A percentile compares a stretch with the other conserved stretches of the same genome.
These are phyloP conservation scores for Mortierella claussenii DNA, from an alignment of 192 early-diverging fungal species.

Conservation along the genomic window DNA sequence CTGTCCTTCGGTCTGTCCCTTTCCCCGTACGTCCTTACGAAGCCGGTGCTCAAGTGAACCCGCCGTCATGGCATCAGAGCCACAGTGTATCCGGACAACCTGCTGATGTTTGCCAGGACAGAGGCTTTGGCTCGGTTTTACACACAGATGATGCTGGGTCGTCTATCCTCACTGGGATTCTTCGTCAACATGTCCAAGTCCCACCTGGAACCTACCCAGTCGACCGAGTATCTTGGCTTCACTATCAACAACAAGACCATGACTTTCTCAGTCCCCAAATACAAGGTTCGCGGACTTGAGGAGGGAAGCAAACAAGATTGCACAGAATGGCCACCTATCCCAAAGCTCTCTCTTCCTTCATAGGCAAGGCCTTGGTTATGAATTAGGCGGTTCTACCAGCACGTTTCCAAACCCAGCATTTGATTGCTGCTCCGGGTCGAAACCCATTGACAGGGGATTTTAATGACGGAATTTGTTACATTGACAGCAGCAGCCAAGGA, in stretches of 20 bases:
- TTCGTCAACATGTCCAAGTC: constrained; percentile 33
- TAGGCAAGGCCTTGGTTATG: constrained; percentile 28
- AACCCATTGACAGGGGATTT: neutral
- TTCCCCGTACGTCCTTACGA: too few relatives aligned
- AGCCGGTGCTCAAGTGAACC: too few relatives aligned
- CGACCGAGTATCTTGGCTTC: constrained; percentile 23
- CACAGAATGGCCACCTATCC: constrained; percentile 5
- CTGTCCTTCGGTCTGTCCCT: too few relatives aligned
- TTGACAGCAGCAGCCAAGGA: neutral
- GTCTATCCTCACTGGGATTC: constrained; percentile 16
- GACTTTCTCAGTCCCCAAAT: constrained; percentile 25
- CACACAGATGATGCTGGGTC: constrained; percentile 1
- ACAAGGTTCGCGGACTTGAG: constrained; percentile 37
- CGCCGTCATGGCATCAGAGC: too few relatives aligned
- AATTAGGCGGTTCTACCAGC: constrained; percentile 42
- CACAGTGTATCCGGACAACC: too few relatives aligned
- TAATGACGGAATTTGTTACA: neutral
- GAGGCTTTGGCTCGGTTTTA: neutral
- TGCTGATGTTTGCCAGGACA: too few relatives aligned
- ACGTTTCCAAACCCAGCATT: constrained; percentile 22
- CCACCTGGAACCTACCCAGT: constrained; percentile 9
- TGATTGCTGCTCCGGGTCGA: constrained; percentile 38
- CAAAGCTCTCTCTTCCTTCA: constrained; percentile 27
- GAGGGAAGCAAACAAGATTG: constrained; percentile 24
- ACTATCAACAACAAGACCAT: constrained; percentile 21